phyloP scores from a whole-genome alignment of 2,329 filamentous ascomycete genomes.

The Exophiala dermatitidis region DNA sequence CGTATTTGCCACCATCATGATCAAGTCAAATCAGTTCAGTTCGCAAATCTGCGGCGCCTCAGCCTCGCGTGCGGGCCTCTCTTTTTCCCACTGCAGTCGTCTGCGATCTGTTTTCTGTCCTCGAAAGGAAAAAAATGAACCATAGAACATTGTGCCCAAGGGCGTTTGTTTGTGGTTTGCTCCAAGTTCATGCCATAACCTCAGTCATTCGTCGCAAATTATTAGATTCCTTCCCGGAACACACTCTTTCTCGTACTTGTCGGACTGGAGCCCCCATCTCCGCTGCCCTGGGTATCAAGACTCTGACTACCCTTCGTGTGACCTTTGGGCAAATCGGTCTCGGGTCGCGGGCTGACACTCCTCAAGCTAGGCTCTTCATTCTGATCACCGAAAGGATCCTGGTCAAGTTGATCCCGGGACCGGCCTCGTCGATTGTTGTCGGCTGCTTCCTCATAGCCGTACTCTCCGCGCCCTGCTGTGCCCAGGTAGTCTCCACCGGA shows the following conservation, averaged over 20 bases:
- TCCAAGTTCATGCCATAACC: background rate
- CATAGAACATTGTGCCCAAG: background rate
- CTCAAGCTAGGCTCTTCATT: slow-evolving; percentile 57
- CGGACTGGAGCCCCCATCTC: slow-evolving; percentile 24
- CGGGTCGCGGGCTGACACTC: slow-evolving; percentile 70
- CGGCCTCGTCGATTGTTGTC: slow-evolving; percentile 40
- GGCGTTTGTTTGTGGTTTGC: background rate
- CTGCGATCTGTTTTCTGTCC: too few species aligned
- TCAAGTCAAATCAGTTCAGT: too few species aligned
- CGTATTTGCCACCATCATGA: too few species aligned
- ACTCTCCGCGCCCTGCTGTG: slow-evolving; percentile 37
- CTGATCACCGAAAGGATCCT: slow-evolving; percentile 66
- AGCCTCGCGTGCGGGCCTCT: too few species aligned
- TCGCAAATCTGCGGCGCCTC: too few species aligned
- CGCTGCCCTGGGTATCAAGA: slow-evolving; percentile 29
- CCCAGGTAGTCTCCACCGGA: slow-evolving; percentile 35
- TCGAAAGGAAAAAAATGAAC: too few species aligned
- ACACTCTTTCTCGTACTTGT: slow-evolving; percentile 26
- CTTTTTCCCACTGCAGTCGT: too few species aligned
- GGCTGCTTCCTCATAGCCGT: too few species aligned
- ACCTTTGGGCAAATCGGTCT: slow-evolving; percentile 40
- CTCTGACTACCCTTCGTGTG: slow-evolving; percentile 36
- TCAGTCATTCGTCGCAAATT: background rate
- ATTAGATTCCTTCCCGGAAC: slow-evolving; percentile 25
- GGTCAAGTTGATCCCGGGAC: slow-evolving; percentile 1